Evolutionary conservation across 2,329 filamentous ascomycete species (phyloP).

Genomic region (Pyricularia sp.): DNA sequence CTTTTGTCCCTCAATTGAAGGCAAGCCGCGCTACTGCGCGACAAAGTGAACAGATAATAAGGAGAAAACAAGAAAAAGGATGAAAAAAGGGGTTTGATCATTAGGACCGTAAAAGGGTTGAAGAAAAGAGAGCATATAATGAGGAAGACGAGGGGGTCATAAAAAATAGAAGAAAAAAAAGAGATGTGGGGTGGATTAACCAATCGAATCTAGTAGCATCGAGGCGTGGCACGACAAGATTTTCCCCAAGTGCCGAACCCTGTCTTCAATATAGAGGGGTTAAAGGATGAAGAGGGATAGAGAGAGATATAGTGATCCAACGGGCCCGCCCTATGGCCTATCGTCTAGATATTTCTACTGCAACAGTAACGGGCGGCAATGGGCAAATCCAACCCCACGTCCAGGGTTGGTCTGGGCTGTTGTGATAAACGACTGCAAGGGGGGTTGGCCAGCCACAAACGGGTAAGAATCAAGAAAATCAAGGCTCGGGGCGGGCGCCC

Average conservation of each 20-base stretch:
- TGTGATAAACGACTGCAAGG: not conserved
- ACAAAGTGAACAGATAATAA: not conserved
- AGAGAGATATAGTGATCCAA: not conserved
- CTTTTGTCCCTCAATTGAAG: not conserved
- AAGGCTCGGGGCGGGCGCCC: not conserved
- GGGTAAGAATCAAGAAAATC: not conserved
- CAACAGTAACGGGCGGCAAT: too few species aligned
- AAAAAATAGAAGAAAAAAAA: not conserved
- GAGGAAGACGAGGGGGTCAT: not conserved
- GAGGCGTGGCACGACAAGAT: not conserved
- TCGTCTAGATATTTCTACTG: too few species aligned
- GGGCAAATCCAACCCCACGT: not conserved
- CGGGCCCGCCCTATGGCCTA: not conserved
- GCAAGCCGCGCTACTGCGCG: not conserved
- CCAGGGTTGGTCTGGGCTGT: too few species aligned
- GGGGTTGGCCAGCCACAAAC: not conserved
- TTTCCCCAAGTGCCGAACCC: not conserved
- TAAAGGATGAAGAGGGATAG: not conserved
- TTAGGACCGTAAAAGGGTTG: not conserved
- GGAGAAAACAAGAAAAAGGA: not conserved
- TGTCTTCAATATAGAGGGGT: not conserved
- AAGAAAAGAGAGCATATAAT: not conserved
- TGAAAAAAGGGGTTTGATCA: constrained; percentile 21
- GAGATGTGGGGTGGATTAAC: not conserved
- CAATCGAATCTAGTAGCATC: not conserved